Conservation (phyloP, 116 monocot species). For the Iris pallida region DNA sequence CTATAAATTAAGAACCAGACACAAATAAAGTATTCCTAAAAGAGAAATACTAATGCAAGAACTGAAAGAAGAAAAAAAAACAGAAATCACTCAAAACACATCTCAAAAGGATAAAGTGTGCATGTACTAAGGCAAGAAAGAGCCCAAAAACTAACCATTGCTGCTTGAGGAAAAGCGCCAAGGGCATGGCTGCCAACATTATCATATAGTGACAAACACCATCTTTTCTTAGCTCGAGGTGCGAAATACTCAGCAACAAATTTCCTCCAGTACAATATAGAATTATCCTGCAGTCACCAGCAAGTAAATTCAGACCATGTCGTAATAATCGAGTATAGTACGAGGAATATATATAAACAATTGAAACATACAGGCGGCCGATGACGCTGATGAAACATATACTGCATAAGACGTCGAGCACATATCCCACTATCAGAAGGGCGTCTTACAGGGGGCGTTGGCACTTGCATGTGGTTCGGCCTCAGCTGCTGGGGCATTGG, state of each 20-base stretch:
- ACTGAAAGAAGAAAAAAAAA: no score
- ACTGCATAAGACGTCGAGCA: slow-evolving; percentile 21
- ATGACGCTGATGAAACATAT: slow-evolving; percentile 28
- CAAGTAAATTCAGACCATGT: background rate
- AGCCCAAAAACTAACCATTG: slow-evolving; percentile 50
- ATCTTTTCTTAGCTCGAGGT: slow-evolving; percentile 77
- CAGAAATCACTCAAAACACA: no score
- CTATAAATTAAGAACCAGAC: no score
- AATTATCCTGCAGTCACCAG: slow-evolving; percentile 58
- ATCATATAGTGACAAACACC: slow-evolving; percentile 80
- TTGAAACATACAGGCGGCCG: slow-evolving; percentile 58
- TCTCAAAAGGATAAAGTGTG: no score
- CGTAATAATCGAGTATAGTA: background rate
- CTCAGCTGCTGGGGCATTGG: slow-evolving; percentile 55
- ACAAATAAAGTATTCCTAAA: no score
- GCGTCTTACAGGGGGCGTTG: slow-evolving; percentile 32
- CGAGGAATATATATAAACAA: background rate
- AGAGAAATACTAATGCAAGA: no score
- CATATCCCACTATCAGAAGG: slow-evolving; percentile 57
- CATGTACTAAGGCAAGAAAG: background rate
- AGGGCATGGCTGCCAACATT: slow-evolving; percentile 62
- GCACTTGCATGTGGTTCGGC: slow-evolving; percentile 34
- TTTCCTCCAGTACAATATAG: slow-evolving; percentile 89
- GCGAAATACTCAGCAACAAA: slow-evolving; percentile 89
- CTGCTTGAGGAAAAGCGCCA: slow-evolving; percentile 69